Base-by-base conservation (phyloP, 192 early-diverging fungal species). In the Coemansia sp. region DNA sequence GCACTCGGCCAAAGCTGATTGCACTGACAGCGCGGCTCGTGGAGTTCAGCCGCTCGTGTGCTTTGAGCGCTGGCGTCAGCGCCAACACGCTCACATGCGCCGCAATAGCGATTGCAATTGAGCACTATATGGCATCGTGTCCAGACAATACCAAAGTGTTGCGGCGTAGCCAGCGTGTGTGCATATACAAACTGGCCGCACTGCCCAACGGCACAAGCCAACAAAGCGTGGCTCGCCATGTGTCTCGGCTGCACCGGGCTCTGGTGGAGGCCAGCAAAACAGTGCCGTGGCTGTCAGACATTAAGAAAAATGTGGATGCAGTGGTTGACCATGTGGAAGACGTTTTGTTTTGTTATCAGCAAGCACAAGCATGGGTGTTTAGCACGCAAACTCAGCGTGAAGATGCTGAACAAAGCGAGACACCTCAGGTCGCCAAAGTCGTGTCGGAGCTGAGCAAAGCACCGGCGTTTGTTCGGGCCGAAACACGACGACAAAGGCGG, bases 311-410 rank as follows among this genome's bases (percentile, higher is more conserved):
- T 5, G 15, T 31, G 0, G 60, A 67, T 18, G 59, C 23, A 2
- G 68, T 50, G 4, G 50, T 63, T 3, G 28, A 38, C 23, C 66
- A 77, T 25, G 17, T 64, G 20, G 52, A 23, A 1, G 74, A 70
- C 11, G 64, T 77, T 20, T 34, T 71, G 26, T 61, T 67, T 7
- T 68, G 64, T 55, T 64, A 62, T 36, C 52, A 57, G 31, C 56
- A 61, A 7, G 48, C 61, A 15, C 59, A 61, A 31, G 20, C 64
- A n/a, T 64, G 64, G 65, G 20, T 73, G 60, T 73, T 73, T 48
- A 50, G 23, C 20, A 4, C 54, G 25, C 48, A 14, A 3, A 6
- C 48, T 3, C 36, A 38, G 38, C 4, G 37, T 5, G 9, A 26
- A 3, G 28, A 21, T 10, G 21, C 21, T 21, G 21, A 21, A 21